Percentiles rank a stretch among this genome's conserved stretches.
phyloP scores from a whole-genome alignment of 2,329 filamentous ascomycete genomes.

The Hymenoscyphus fraxineus region DNA sequence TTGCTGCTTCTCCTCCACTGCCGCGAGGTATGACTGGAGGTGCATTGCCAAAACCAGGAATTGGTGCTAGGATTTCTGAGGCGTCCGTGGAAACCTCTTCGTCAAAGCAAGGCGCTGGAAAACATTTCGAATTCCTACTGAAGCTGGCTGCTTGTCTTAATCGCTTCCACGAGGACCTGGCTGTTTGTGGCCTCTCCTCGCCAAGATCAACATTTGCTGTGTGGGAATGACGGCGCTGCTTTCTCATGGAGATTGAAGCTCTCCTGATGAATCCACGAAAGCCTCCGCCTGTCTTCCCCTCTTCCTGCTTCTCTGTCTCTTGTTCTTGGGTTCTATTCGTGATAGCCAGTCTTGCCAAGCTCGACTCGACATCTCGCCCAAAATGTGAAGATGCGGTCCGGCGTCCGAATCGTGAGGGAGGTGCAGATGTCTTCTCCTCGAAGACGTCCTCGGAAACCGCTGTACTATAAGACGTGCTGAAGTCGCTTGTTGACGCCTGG shows the following conservation, averaged over 20 bases:
- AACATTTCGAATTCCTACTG: slow-evolving; percentile 27
- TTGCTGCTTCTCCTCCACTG: slow-evolving; percentile 58
- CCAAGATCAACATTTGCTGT: slow-evolving; percentile 26
- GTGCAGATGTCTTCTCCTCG: slow-evolving; percentile 15
- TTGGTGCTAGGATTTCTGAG: slow-evolving; percentile 24
- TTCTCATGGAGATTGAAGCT: slow-evolving; percentile 31
- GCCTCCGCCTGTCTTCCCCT: slow-evolving; percentile 23
- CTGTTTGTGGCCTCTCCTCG: slow-evolving; percentile 28
- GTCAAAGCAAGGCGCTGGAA: slow-evolving; percentile 17
- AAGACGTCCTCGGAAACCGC: slow-evolving; percentile 31
- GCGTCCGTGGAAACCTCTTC: slow-evolving; percentile 22
- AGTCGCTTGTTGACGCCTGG: slow-evolving; percentile 38
- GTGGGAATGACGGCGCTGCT: slow-evolving; percentile 32
- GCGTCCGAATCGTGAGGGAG: slow-evolving; percentile 9
- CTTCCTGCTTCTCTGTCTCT: slow-evolving; percentile 21
- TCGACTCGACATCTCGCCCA: slow-evolving; percentile 10
- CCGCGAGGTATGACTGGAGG: slow-evolving; percentile 59
- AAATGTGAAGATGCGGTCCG: slow-evolving; percentile 16
- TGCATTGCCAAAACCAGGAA: slow-evolving; percentile 42
- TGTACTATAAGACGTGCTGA: slow-evolving; percentile 19
- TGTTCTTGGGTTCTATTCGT: slow-evolving; percentile 5
- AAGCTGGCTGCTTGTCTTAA: slow-evolving; percentile 34
- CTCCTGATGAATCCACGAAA: slow-evolving; percentile 30
- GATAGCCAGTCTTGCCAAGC: slow-evolving; percentile 15
- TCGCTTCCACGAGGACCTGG: slow-evolving; percentile 28